Evolutionary conservation across 2,329 filamentous ascomycete species (phyloP).

Genomic region (Aspergillus melleus): DNA sequence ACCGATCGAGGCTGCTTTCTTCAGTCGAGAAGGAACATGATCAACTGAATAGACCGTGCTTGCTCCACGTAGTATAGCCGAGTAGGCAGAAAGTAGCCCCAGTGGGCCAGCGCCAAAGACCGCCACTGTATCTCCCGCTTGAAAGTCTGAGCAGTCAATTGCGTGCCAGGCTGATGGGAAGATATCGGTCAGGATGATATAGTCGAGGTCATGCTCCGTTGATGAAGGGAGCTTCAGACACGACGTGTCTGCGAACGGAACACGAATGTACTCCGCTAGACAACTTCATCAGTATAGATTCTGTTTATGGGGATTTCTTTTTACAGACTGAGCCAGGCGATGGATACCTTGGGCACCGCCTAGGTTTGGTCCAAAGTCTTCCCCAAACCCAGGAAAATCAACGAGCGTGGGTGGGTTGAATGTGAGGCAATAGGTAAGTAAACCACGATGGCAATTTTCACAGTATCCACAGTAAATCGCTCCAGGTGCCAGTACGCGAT

Average conservation of each 20-base stretch:
- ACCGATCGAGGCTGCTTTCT: slow-evolving; percentile 56
- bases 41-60: slow-evolving; percentile 63
- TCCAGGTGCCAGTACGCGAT: slow-evolving; percentile 16
- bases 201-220: slow-evolving; percentile 19
- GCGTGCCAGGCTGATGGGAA: slow-evolving; percentile 43
- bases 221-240: slow-evolving; percentile 6
- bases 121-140: slow-evolving; percentile 56
- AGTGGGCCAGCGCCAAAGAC: slow-evolving; percentile 66
- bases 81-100: slow-evolving; percentile 66
- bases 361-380: slow-evolving; percentile 3
- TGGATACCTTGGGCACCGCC: slow-evolving; percentile 15
- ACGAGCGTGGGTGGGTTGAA: not conserved
- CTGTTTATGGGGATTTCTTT: not conserved
- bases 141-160: slow-evolving; percentile 38
- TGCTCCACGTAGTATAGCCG: slow-evolving; percentile 60
- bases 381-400: not conserved
- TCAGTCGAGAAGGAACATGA: slow-evolving; percentile 58
- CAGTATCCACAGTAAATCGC: slow-evolving; percentile 1
- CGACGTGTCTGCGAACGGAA: slow-evolving; percentile 18
- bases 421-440: not conserved
- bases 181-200: slow-evolving; percentile 36
- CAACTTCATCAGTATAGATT: not conserved
- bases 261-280: slow-evolving; percentile 19
- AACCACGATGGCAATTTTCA: not conserved
- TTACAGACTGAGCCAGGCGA: too few relatives aligned